phyloP scores from a whole-genome alignment of 352 stramenopile species.

The Bremia lactucae region DNA sequence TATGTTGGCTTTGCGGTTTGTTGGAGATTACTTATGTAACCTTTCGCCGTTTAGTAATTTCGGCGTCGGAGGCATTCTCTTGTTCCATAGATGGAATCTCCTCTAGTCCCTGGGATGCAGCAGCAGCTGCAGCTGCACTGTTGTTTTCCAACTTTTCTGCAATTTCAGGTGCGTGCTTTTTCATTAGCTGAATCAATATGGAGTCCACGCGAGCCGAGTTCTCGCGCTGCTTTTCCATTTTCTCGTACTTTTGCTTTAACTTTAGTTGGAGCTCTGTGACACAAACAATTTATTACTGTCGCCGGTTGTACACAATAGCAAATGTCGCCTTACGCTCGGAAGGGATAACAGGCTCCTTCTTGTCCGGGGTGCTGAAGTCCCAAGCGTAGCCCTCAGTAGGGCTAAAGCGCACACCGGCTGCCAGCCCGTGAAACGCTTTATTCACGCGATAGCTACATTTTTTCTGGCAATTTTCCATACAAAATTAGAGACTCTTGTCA shows the following conservation, averaged over 20 bases:
- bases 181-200: slow-evolving; percentile 80
- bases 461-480: slow-evolving; percentile 34
- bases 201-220: slow-evolving; percentile 73
- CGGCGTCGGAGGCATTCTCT: slow-evolving; percentile 14
- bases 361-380: slow-evolving; percentile 81
- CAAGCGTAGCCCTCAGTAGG: slow-evolving; percentile 78
- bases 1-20: slow-evolving; percentile 4
- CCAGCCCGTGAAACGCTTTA: slow-evolving; percentile 71
- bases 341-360: slow-evolving; percentile 76
- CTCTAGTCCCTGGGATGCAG: slow-evolving; percentile 6
- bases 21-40: slow-evolving; percentile 16
- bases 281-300: not conserved
- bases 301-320: not conserved
- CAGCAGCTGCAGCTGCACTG: slow-evolving; percentile 3
- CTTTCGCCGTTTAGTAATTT: slow-evolving; percentile 59
- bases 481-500: not conserved
- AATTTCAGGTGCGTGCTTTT: slow-evolving; percentile 80
- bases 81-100: slow-evolving; percentile 11
- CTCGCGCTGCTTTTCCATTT: slow-evolving; percentile 80
- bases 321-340: slow-evolving; percentile 50
- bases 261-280: slow-evolving; percentile 70
- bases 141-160: slow-evolving; percentile 61
- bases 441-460: slow-evolving; percentile 82
- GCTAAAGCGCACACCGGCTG: slow-evolving; percentile 72
- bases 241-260: slow-evolving; percentile 82